These are phyloP conservation scores for Rhinocladiella mackenziei DNA, from an alignment of 2,329 filamentous ascomycete species.

Conservation along the genomic window DNA sequence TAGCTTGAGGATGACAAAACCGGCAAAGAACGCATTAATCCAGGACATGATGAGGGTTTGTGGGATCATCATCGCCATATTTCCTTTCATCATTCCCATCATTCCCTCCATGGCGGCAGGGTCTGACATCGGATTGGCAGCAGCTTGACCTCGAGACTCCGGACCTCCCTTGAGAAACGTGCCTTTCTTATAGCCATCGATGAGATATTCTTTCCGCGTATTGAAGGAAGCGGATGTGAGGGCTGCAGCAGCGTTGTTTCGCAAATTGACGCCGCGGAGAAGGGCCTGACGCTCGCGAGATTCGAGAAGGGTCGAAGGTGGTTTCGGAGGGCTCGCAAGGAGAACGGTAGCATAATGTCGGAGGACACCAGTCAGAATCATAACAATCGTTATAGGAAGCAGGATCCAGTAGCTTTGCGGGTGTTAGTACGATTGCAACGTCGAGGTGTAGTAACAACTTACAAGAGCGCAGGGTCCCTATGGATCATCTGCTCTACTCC, in stretches of 20 bases:
- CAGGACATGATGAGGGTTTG: constrained; percentile 99
- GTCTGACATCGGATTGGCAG: constrained; percentile 91
- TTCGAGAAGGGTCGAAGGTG: constrained; percentile 57
- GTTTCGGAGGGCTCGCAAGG: constrained; percentile 78
- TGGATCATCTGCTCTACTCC: constrained; percentile 90
- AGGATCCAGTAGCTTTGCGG: constrained; percentile 89
- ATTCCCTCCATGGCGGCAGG: constrained; percentile 97
- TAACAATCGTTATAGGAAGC: constrained; percentile 93
- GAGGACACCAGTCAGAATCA: constrained; percentile 93
- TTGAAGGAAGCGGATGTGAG: constrained; percentile 76
- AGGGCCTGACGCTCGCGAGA: constrained; percentile 79
- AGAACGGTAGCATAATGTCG: constrained; percentile 95
- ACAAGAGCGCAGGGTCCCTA: constrained; percentile 98
- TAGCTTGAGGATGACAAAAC: constrained; percentile 97
- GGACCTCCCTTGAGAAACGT: constrained; percentile 79
- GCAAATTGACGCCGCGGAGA: constrained; percentile 77
- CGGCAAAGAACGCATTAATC: constrained; percentile 99
- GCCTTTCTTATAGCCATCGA: constrained; percentile 77
- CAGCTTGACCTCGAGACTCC: constrained; percentile 76
- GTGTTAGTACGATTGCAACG: neutral
- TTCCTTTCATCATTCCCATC: constrained; percentile 99
- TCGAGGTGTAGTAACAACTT: constrained; percentile 38
- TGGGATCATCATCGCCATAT: constrained; percentile 99
- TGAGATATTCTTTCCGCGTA: constrained; percentile 72
- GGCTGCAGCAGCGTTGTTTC: constrained; percentile 74